Percentiles rank a stretch among this genome's conserved stretches.
phyloP scores from a whole-genome alignment of 305 asterid species.

The Solanum chacoense region DNA sequence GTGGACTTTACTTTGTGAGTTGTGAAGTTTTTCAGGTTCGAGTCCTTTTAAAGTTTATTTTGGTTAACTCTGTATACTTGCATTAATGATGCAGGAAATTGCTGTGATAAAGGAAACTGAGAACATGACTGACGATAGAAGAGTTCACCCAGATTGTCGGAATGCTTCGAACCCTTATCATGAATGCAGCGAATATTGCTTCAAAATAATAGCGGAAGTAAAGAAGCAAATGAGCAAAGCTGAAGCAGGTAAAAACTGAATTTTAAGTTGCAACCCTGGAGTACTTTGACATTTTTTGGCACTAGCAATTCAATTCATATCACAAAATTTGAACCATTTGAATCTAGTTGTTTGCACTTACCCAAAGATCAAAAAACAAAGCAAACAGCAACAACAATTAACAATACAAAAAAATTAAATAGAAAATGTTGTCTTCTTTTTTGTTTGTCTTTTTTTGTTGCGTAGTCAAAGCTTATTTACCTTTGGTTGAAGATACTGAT shows the following conservation, averaged over 20 bases:
- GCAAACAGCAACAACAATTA: background rate
- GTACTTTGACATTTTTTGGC: background rate
- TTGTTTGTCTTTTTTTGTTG: background rate
- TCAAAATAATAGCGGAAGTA: conserved; percentile 42
- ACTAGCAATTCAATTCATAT: background rate
- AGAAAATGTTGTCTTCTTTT: background rate
- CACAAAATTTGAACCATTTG: background rate
- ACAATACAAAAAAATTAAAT: background rate
- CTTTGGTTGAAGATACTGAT: background rate
- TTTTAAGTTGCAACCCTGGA: background rate
- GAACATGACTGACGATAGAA: conserved; percentile 29
- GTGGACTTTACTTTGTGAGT: background rate
- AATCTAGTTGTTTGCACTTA: background rate
- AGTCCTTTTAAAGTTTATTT: background rate
- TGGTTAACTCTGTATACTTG: background rate
- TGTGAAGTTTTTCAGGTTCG: background rate
- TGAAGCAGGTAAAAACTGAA: conserved; percentile 26
- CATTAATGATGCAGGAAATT: background rate
- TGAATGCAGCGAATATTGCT: conserved; percentile 54
- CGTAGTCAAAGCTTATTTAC: background rate
- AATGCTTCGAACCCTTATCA: conserved; percentile 54
- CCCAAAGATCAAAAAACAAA: background rate
- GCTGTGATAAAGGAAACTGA: background rate
- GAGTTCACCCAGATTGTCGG: conserved; percentile 59
- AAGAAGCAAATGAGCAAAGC: conserved; percentile 21